phyloP scores from a whole-genome alignment of 257 asterid species.

The Vinca minor region DNA sequence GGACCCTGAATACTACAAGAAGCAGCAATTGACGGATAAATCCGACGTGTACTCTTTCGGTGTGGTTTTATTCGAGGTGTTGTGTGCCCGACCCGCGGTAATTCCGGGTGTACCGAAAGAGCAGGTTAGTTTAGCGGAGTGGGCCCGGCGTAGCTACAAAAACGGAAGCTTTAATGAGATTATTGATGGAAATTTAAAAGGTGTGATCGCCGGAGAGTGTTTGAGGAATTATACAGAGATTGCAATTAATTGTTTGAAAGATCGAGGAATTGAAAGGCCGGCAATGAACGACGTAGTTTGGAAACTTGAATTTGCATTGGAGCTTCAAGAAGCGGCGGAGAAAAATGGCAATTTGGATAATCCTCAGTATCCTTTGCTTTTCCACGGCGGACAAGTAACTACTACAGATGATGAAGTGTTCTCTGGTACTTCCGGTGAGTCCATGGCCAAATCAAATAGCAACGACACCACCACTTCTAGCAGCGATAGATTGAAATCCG shows the following conservation, averaged over 20 bases:
- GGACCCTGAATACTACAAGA: conserved; percentile 54
- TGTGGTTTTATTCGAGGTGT: conserved; percentile 49
- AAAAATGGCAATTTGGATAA: conserved; percentile 9
- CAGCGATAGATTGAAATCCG: conserved; percentile 14
- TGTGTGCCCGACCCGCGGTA: conserved; percentile 43
- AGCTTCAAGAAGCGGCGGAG: conserved; percentile 47
- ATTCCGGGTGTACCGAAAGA: conserved; percentile 22
- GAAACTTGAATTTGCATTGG: conserved; percentile 53
- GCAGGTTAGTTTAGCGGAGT: conserved; percentile 42
- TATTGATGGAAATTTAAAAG: conserved; percentile 37
- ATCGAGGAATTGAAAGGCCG: conserved; percentile 41
- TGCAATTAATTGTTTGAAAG: conserved; percentile 38
- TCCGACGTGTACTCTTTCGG: conserved; percentile 75
- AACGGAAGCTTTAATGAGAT: conserved; percentile 38
- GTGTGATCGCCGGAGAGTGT: conserved; percentile 43
- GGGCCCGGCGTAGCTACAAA: conserved; percentile 34
- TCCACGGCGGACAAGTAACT: background rate
- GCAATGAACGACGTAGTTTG: conserved; percentile 56
- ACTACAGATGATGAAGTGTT: conserved; percentile 24
- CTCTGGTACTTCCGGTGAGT: conserved; percentile 19
- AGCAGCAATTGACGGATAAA: conserved; percentile 49
- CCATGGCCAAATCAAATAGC: background rate
- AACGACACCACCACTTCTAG: background rate
- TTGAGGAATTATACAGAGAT: conserved; percentile 35
- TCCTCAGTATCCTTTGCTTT: conserved; percentile 12